phyloP scores from a whole-genome alignment of 345 rosid species.

The Corymbia maculata region DNA sequence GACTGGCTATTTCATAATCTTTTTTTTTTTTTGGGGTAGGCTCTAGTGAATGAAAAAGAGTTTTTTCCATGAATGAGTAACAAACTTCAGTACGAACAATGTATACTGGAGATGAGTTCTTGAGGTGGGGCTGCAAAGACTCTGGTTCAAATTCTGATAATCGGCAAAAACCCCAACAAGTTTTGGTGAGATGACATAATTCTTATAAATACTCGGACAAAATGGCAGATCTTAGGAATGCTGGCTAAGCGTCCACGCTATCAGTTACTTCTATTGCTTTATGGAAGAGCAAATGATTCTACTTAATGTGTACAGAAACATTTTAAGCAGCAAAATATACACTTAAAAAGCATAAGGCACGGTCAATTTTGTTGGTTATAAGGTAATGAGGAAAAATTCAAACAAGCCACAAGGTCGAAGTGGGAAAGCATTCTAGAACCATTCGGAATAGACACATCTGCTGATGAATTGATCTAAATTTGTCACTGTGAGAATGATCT shows the following conservation, averaged over 20 bases:
- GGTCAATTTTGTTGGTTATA: background rate
- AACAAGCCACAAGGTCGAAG: background rate
- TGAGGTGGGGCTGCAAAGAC: background rate
- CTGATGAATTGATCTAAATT: background rate
- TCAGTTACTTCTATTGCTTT: background rate
- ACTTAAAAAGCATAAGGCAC: background rate
- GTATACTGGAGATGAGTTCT: background rate
- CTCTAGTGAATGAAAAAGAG: background rate
- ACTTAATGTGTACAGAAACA: background rate
- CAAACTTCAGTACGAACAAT: background rate
- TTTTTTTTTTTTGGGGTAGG: background rate
- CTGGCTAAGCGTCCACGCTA: background rate
- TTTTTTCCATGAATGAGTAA: background rate
- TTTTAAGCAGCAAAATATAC: background rate
- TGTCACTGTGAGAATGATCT: background rate
- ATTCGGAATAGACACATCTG: background rate
- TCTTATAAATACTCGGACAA: background rate
- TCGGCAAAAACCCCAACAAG: background rate
- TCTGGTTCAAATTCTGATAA: background rate
- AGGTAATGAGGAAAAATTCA: background rate
- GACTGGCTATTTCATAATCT: background rate
- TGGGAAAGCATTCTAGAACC: background rate
- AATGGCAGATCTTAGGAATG: background rate
- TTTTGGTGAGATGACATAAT: background rate
- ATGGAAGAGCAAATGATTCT: background rate